Base-by-base conservation (phyloP, 31 red algal species). In the Pterothamnion heteromorphum region DNA sequence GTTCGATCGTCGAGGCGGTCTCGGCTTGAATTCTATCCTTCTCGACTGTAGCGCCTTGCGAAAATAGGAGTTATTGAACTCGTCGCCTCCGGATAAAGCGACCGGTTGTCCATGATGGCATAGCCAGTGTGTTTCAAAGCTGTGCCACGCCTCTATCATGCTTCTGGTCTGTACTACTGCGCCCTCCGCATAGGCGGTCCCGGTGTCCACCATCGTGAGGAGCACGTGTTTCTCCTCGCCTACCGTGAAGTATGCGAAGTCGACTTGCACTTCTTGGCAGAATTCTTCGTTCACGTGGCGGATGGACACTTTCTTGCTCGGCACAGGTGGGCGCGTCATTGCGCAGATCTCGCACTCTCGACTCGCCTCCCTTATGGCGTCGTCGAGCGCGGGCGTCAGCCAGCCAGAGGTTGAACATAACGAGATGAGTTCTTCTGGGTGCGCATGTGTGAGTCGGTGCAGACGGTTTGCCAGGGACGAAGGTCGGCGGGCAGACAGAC, bases 51-150 rank as follows among this genome's bases (percentile, higher is more conserved):
- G 64, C 33, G 80, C 88, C 2, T 3, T 37, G 0, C 0, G 33
- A 20, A 93, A 44, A 0, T 43, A 23, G 18, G 0, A 43, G 1
- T 34, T 31, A 26, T 74, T 76, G 28, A 80, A 80, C 89, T 93
- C 81, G 43, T 88, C 84, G 84, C 89, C 92, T 1, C 84, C 92
- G n/a, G 84, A 93, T 23, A 92, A 5, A 14, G 22, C 23, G 14
- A 35, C 27, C 31, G 90, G 35, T 33, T 36, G 1, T 36, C 90
- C 74, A 28, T 88, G 41, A 43, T 0, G 35, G 37, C 80, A 1
- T 38, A 93, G 43, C 92, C 92, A 93, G 31, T 43, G 18, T 44
- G 2, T n/a, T 72, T 93, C 84, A 31, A 93, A 35, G 4, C n/a
- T 31, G 18, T 32, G 1, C 2, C 32, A 24, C 5, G 87, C 74